Evolutionary conservation across 306 rosid species (phyloP).

Genomic region (Begonia loranthoides): DNA sequence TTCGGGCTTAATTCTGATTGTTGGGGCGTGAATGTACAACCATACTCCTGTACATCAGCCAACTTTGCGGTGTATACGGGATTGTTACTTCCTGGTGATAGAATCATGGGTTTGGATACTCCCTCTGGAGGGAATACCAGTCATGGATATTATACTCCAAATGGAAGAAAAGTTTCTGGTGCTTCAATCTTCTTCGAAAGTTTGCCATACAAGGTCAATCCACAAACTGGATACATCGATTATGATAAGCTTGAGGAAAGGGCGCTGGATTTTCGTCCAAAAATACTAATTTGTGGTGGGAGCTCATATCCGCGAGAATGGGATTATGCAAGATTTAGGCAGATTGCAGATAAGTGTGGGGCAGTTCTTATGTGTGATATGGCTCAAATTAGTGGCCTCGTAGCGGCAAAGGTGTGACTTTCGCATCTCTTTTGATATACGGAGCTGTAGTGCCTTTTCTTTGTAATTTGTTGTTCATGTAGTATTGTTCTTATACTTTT

Average conservation of each 20-base stretch:
- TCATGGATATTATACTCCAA: slow-evolving; percentile 79
- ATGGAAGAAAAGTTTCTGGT: slow-evolving; percentile 75
- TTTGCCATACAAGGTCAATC: slow-evolving; percentile 76
- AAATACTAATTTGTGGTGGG: slow-evolving; percentile 90
- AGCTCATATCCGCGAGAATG: slow-evolving; percentile 89
- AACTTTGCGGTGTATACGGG: slow-evolving; percentile 89
- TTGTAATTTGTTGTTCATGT: neutral
- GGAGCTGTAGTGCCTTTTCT: neutral
- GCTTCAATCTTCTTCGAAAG: slow-evolving; percentile 92
- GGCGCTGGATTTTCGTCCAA: slow-evolving; percentile 94
- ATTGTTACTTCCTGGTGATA: slow-evolving; percentile 63
- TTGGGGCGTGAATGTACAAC: slow-evolving; percentile 95
- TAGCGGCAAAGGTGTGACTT: slow-evolving; percentile 77
- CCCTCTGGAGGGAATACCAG: slow-evolving; percentile 97
- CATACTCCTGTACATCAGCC: slow-evolving; percentile 88
- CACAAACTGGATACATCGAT: slow-evolving; percentile 67
- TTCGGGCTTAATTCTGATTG: slow-evolving; percentile 46
- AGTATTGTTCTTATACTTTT: neutral
- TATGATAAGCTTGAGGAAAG: slow-evolving; percentile 88
- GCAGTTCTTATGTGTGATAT: slow-evolving; percentile 81
- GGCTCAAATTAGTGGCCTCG: slow-evolving; percentile 90
- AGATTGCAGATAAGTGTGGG: slow-evolving; percentile 81
- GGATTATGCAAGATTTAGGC: slow-evolving; percentile 87
- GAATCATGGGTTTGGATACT: slow-evolving; percentile 90
- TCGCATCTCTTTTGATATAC: slow-evolving; percentile 1